phyloP scores from a whole-genome alignment of 495 filamentous ascomycete species.

The Penicillium longicatenatum region DNA sequence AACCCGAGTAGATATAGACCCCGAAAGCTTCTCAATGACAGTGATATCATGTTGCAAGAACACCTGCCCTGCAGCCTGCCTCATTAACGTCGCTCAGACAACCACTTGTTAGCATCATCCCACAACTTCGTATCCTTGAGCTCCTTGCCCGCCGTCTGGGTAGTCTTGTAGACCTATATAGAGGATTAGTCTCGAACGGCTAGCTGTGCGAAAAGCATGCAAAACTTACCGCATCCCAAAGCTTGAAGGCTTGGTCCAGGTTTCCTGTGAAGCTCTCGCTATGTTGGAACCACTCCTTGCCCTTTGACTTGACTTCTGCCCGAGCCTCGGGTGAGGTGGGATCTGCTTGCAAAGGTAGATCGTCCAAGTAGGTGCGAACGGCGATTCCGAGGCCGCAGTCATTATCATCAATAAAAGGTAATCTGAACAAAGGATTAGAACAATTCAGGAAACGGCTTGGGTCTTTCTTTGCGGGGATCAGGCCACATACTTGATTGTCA shows the following conservation, averaged over 20 bases:
- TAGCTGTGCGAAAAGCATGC: background rate
- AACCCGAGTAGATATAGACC: slow-evolving; percentile 16
- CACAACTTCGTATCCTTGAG: slow-evolving; percentile 64
- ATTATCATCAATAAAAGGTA: slow-evolving; percentile 83
- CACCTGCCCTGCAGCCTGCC: background rate
- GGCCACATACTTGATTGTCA: slow-evolving; percentile 68
- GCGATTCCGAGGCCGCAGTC: slow-evolving; percentile 87
- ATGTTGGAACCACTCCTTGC: slow-evolving; percentile 74
- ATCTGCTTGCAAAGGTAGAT: slow-evolving; percentile 58
- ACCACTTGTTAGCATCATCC: slow-evolving; percentile 67
- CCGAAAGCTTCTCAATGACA: slow-evolving; percentile 16
- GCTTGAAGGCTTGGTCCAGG: slow-evolving; percentile 73
- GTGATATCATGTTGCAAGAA: slow-evolving; percentile 20
- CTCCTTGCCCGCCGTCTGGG: slow-evolving; percentile 64
- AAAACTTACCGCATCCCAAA: slow-evolving; percentile 75
- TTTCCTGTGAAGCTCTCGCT: slow-evolving; percentile 75
- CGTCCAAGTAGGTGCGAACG: slow-evolving; percentile 90
- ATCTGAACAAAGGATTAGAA: slow-evolving; percentile 52
- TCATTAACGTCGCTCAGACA: slow-evolving; percentile 52
- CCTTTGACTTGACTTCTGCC: slow-evolving; percentile 61
- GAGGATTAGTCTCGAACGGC: slow-evolving; percentile 13
- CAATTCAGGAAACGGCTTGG: slow-evolving; percentile 25
- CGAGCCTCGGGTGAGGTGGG: slow-evolving; percentile 61
- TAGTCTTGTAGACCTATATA: slow-evolving; percentile 60
- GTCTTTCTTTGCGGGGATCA: background rate